Conservation (phyloP, 495 filamentous ascomycete genomes). For the Cryomyces minteri region DNA sequence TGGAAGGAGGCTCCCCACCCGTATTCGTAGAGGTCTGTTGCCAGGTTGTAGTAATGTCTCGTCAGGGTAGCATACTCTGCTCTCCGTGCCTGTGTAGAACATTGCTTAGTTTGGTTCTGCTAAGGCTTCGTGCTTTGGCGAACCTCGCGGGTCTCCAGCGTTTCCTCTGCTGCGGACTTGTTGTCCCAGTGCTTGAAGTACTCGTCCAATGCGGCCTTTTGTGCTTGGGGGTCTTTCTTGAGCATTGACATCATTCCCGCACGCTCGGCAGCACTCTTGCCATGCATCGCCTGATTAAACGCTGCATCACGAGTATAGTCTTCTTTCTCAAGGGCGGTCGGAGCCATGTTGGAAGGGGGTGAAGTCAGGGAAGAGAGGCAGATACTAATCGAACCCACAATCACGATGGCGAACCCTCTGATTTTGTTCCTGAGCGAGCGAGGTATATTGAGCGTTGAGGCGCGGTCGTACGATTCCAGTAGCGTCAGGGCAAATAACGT, state of each 20-base stretch:
- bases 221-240: conserved; percentile 61
- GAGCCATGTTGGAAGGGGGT: conserved; percentile 33
- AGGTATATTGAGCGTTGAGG: not conserved
- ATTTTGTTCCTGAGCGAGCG: not conserved
- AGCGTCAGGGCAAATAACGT: no score
- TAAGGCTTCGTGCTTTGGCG: not conserved
- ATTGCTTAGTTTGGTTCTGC: not conserved
- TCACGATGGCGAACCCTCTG: not conserved
- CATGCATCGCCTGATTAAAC: conserved; percentile 86
- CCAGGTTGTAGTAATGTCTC: conserved; percentile 96
- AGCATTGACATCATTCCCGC: conserved; percentile 74
- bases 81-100: conserved; percentile 41
- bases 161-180: conserved; percentile 69
- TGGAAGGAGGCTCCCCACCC: conserved; percentile 94
- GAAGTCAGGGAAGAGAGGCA: conserved; percentile 1
- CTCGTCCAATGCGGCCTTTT: conserved; percentile 83
- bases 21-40: conserved; percentile 93
- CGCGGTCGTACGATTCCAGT: no score
- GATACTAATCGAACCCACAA: not conserved
- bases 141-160: conserved; percentile 59
- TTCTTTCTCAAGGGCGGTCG: conserved; percentile 61
- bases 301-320: conserved; percentile 78
- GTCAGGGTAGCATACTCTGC: conserved; percentile 91
- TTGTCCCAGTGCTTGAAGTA: conserved; percentile 99
- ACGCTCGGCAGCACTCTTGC: conserved; percentile 50